Base-by-base conservation (phyloP, 2,329 filamentous ascomycete species). In the Aspergillus brasiliensis region DNA sequence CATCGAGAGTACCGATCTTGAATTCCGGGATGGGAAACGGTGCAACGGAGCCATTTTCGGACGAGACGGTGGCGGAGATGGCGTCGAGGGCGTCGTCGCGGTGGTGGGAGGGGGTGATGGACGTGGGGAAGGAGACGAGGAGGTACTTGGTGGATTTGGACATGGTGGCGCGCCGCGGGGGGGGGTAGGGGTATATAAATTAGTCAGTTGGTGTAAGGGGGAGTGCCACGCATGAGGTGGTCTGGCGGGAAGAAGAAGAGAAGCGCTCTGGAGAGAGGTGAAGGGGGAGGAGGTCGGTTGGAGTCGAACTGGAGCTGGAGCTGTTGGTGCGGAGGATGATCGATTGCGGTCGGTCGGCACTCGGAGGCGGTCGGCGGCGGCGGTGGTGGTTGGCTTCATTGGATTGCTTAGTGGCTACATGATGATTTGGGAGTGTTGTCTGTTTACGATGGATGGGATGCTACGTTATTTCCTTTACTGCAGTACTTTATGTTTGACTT, bases 1-100 rank as follows among this genome's bases (percentile, higher is more conserved):
- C 92, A 80, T 99, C 95, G 38, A 99, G 84, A 0, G 95, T 97
- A 60, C 95, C 95, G 75, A 99, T 96, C 82, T 98, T 99, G 85
- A 99, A 97, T 66, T 92, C 89, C 19, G 95, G 95, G 64, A 98
- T 90, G 58, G 86, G 81, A 74, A 98, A 97, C 2, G 88, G 87
- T 54, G 87, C 81, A 48, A 92, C 89, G 55, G 85, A 86, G 73
- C 90, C 92, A 76, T 91, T 88, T 69, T 96, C 91, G 59, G 86
- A 80, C 52, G 86, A 83, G 57, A 97, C 83, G 44, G 88, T 91
- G 58, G 88, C 81, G 67, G 88, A 86, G 63, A 99, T 80, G 48
- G 91, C 86, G 51, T 87, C 85, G 67, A 97, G 82, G 65, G 94
- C 92, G 76, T 96, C 91, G 67, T 94, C 89, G 71, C 84, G 84